Evolutionary conservation across 768 basidiomycete species (phyloP), one percentile per base, ranked within the genome.

Genomic region (Psilocybe cubensis): DNA sequence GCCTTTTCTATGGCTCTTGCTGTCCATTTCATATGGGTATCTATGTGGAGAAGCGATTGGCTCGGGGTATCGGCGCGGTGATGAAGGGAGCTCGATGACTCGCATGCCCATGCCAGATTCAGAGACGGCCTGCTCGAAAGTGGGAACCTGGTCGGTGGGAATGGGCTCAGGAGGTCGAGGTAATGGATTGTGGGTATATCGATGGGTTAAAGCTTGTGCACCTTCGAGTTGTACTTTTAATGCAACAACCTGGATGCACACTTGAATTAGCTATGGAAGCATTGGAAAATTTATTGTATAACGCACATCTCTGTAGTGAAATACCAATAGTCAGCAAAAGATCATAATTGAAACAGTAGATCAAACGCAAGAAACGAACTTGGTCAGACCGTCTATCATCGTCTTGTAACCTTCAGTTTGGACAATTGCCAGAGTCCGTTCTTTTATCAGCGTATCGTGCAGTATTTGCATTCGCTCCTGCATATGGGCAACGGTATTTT

Each of bases 101-200:
- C 65, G 56, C 18, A 54, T 50, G 25, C 61, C 56, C 3, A n/a
- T 6, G 12, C 47, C 61, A 7, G 61, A 59, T 24, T 62, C 42
- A 3, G 64, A 63, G 44, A 65, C 46, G 5, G 72, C 67, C 58
- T 76, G 73, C 17, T 73, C 71, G 50, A 81, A 77, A 10, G 74
- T 49, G 10, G 80, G 78, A 18, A 82, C 70, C 38, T 74, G 71
- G 23, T 81, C 78, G 9, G 79, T 68, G 8, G 80, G 74, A 6
- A 84, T 67, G 2, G 82, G 84, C 54, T 80, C 77, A 11, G 84
- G 84, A n/a, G 84, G 84, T 40, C 72, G 68, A 21, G 84, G 84
- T 18, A 86, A 76, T 3, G 85, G 85, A 62, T 85, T 85, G 33
- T 41, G 48, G 12, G 50, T 35, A 44, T 60, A 55, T 57, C 60